Evolutionary conservation across 805 yeast species (phyloP).

Genomic region (Pichia paraexigua): DNA sequence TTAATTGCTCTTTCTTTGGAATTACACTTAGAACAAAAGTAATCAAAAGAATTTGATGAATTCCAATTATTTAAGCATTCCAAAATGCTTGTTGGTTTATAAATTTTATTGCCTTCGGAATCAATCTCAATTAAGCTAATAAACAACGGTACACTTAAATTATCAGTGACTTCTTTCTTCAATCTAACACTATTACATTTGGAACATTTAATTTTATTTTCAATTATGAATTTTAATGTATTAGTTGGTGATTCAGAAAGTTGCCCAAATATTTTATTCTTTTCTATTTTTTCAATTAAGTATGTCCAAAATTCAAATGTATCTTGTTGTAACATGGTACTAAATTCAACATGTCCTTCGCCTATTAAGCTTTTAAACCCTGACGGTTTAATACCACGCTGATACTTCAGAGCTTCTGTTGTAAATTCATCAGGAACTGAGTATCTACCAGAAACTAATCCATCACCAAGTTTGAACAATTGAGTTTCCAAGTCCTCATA

Average conservation of each 20-base stretch:
- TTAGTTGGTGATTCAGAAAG: constrained; percentile 39
- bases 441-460: constrained; percentile 66
- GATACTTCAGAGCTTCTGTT: constrained; percentile 43
- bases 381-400: constrained; percentile 69
- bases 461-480: constrained; percentile 71
- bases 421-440: constrained; percentile 46
- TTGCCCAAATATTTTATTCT: constrained; percentile 27
- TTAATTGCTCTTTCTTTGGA: constrained; percentile 31
- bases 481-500: constrained; percentile 65
- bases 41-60: constrained; percentile 51
- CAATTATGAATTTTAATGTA: constrained; percentile 55
- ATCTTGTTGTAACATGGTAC: constrained; percentile 88
- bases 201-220: constrained; percentile 52
- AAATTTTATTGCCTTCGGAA: constrained; percentile 39
- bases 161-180: constrained; percentile 49
- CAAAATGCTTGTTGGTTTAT: constrained; percentile 40
- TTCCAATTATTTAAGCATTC: constrained; percentile 41
- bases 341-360: constrained; percentile 69
- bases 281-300: constrained; percentile 55
- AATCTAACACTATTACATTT: constrained; percentile 57
- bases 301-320: constrained; percentile 82
- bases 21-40: constrained; percentile 51
- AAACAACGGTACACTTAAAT: constrained; percentile 51
- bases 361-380: constrained; percentile 75
- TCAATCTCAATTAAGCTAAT: constrained; percentile 32